A percentile compares a stretch with the other conserved stretches of the same genome.
phyloP scores from a whole-genome alignment of 129 eudicot species.

The Helichrysum umbraculigerum region DNA sequence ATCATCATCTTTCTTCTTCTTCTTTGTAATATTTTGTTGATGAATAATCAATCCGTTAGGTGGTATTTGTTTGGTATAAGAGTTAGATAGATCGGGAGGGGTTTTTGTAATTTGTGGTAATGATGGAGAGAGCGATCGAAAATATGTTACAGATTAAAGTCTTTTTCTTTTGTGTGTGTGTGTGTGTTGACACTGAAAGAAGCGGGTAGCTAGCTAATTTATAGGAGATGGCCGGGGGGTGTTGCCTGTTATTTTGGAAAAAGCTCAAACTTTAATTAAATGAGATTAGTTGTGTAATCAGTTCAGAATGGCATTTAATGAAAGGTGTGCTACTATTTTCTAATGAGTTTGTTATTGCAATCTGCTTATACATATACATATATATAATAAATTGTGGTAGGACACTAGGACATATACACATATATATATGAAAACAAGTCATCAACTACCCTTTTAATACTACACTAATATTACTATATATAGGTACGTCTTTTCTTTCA shows the following conservation, averaged over 20 bases:
- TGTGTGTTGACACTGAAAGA: background rate
- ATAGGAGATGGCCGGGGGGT: background rate
- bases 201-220: conserved; percentile 7
- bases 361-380: too few relatives aligned
- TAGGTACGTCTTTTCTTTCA: background rate
- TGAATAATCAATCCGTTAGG: background rate
- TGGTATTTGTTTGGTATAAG: background rate
- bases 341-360: conserved; percentile 12
- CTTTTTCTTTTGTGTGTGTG: background rate
- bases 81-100: background rate
- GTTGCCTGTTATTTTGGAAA: background rate
- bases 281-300: background rate
- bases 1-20: conserved; percentile 25
- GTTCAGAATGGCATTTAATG: conserved; percentile 10
- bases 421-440: background rate
- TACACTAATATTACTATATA: too few relatives aligned
- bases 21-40: background rate
- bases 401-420: too few relatives aligned
- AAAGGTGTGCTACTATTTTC: conserved; percentile 19
- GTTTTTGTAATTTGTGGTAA: background rate
- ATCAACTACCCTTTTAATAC: background rate
- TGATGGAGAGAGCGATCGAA: too few relatives aligned
- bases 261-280: background rate
- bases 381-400: too few relatives aligned
- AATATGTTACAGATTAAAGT: background rate